phyloP scores from a whole-genome alignment of 768 basidiomycete species.

The Lepiota venenata region DNA sequence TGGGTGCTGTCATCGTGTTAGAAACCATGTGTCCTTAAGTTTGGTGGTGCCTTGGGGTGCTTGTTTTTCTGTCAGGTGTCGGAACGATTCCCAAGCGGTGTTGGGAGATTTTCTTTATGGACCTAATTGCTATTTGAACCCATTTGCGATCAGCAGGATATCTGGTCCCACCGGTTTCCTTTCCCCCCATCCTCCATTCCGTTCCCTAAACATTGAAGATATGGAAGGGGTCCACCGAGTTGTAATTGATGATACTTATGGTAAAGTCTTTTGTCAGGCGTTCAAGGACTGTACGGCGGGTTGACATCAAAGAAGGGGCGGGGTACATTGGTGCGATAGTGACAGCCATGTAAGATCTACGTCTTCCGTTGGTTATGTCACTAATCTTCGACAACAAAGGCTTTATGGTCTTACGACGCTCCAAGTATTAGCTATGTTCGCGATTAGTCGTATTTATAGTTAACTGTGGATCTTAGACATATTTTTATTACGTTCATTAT shows the following conservation, averaged over 20 bases:
- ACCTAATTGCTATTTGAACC: too few relatives aligned
- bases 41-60: too few relatives aligned
- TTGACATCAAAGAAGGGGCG: conserved; percentile 13
- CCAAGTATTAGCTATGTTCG: conserved; percentile 20
- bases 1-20: too few relatives aligned
- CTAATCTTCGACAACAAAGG: conserved; percentile 15
- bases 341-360: conserved; percentile 25
- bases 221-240: not conserved
- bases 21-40: too few relatives aligned
- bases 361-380: not conserved
- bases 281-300: not conserved
- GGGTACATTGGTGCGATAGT: conserved; percentile 29
- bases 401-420: conserved; percentile 34
- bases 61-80: too few relatives aligned
- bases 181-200: not conserved
- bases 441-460: not conserved
- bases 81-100: too few relatives aligned
- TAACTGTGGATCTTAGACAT: conserved; percentile 22
- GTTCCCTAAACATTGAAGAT: not conserved
- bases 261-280: conserved; percentile 3
- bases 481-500: conserved; percentile 31
- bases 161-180: not conserved
- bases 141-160: too few relatives aligned
- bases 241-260: conserved; percentile 21
- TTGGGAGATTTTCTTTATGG: too few relatives aligned